Percentiles rank a stretch among this genome's conserved stretches.
Evolutionary conservation across 495 filamentous ascomycete genomes (phyloP).

Genomic region (Penicillium pancosmium): DNA sequence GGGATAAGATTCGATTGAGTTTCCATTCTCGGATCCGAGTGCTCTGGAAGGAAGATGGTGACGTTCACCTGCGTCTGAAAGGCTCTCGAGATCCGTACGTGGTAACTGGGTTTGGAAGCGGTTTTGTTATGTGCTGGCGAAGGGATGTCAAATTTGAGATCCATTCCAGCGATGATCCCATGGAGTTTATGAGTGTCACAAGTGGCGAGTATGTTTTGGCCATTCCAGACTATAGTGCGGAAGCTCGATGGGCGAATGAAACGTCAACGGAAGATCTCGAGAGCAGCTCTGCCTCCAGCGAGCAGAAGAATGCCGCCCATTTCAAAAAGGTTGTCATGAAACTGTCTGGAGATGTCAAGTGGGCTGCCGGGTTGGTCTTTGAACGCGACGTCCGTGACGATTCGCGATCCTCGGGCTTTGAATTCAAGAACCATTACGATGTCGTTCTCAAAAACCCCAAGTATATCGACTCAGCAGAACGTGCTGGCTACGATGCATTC

Average conservation of each 20-base stretch:
- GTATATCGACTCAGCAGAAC: slow-evolving; percentile 58
- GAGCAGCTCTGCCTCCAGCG: slow-evolving; percentile 62
- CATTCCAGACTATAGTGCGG: slow-evolving; percentile 88
- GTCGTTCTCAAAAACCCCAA: slow-evolving; percentile 82
- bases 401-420: slow-evolving; percentile 64
- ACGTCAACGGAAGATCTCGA: slow-evolving; percentile 61
- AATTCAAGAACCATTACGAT: slow-evolving; percentile 91
- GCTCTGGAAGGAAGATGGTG: slow-evolving; percentile 91
- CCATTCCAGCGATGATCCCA: slow-evolving; percentile 78
- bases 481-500: slow-evolving; percentile 82
- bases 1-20: slow-evolving; percentile 96
- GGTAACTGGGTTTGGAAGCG: slow-evolving; percentile 88
- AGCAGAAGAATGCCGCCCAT: slow-evolving; percentile 69
- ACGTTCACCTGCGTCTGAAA: slow-evolving; percentile 93
- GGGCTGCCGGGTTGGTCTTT: slow-evolving; percentile 88
- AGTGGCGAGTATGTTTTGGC: slow-evolving; percentile 93
- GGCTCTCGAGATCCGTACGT: slow-evolving; percentile 90
- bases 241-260: slow-evolving; percentile 70
- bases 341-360: slow-evolving; percentile 89
- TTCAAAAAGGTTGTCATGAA: slow-evolving; percentile 99
- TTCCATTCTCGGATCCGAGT: slow-evolving; percentile 92
- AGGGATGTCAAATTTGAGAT: slow-evolving; percentile 88
- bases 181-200: slow-evolving; percentile 91
- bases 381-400: slow-evolving; percentile 72
- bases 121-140: slow-evolving; percentile 97